These are phyloP conservation scores for Daldinia loculata DNA, from an alignment of 495 filamentous ascomycete genomes.

Conservation along the genomic window DNA sequence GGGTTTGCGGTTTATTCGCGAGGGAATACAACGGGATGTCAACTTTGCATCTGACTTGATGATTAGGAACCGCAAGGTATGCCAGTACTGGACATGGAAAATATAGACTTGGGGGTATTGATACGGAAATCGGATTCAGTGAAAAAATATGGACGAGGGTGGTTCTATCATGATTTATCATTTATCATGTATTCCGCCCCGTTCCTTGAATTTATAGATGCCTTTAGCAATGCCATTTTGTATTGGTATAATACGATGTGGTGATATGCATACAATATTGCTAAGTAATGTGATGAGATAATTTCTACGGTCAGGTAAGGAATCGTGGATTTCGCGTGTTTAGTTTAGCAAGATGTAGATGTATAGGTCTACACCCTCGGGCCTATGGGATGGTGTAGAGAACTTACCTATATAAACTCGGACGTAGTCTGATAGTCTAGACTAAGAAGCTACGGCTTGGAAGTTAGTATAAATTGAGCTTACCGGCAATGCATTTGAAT, in stretches of 20 bases:
- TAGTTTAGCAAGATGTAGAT: no score
- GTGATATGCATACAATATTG: not conserved
- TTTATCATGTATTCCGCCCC: not conserved
- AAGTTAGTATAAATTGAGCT: no score
- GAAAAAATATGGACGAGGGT: not conserved
- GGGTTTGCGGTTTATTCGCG: slow-evolving; percentile 26
- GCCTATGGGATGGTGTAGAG: no score
- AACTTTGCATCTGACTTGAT: slow-evolving; percentile 32
- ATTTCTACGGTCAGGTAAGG: not conserved
- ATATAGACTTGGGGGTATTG: slow-evolving; percentile 30
- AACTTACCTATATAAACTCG: no score
- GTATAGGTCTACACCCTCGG: no score
- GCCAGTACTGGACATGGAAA: slow-evolving; percentile 26
- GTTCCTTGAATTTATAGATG: slow-evolving; percentile 6
- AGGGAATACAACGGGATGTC: slow-evolving; percentile 18
- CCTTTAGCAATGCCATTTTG: not conserved
- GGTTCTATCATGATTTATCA: not conserved
- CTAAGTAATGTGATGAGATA: not conserved
- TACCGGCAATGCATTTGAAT: no score
- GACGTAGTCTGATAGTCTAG: no score
- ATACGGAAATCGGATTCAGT: slow-evolving; percentile 16
- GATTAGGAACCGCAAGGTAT: slow-evolving; percentile 25
- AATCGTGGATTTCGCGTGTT: no score
- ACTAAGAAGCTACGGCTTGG: no score
- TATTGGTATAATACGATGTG: slow-evolving; percentile 1